Evolutionary conservation across 2,329 filamentous ascomycete species (phyloP).

Genomic region (Diaporthe aspalathi): DNA sequence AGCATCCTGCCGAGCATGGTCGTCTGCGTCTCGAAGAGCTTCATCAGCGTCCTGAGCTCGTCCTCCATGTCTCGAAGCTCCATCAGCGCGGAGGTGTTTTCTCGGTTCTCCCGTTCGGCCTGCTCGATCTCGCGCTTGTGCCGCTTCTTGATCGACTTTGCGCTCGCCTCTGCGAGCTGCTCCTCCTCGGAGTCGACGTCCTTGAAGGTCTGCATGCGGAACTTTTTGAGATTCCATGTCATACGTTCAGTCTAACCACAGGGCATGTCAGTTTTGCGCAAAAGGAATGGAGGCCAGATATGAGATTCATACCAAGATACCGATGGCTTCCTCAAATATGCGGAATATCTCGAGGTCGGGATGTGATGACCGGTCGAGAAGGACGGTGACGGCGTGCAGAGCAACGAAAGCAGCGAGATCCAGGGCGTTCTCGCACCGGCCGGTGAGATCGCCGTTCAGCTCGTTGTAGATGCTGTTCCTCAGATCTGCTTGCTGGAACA

Average conservation of each 20-base stretch:
- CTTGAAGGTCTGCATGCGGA: slow-evolving; percentile 68
- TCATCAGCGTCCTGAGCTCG: slow-evolving; percentile 67
- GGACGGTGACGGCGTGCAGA: slow-evolving; percentile 70
- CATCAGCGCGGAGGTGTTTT: slow-evolving; percentile 71
- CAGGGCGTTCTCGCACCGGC: slow-evolving; percentile 69
- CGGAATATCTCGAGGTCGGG: slow-evolving; percentile 72
- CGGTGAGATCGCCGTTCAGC: slow-evolving; percentile 72
- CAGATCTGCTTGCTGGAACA: slow-evolving; percentile 71
- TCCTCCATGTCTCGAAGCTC: slow-evolving; percentile 74
- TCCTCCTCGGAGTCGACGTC: slow-evolving; percentile 52
- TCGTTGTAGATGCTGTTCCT: slow-evolving; percentile 74
- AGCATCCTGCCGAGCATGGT: slow-evolving; percentile 61
- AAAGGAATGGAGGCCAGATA: accelerated
- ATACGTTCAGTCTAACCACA: slow-evolving; percentile 67
- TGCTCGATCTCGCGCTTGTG: slow-evolving; percentile 53
- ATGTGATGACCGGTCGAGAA: slow-evolving; percentile 69
- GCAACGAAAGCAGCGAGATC: slow-evolving; percentile 73
- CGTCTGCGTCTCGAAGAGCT: slow-evolving; percentile 68
- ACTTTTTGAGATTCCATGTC: slow-evolving; percentile 71
- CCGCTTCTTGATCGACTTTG: slow-evolving; percentile 56
- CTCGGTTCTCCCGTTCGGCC: slow-evolving; percentile 68
- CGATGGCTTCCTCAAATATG: slow-evolving; percentile 75
- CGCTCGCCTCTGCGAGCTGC: slow-evolving; percentile 50
- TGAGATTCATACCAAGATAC: slow-evolving; percentile 61
- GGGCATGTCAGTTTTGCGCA: not conserved